Evolutionary conservation across 192 early-diverging fungal species (phyloP).

Genomic region (Backusella westeae): DNA sequence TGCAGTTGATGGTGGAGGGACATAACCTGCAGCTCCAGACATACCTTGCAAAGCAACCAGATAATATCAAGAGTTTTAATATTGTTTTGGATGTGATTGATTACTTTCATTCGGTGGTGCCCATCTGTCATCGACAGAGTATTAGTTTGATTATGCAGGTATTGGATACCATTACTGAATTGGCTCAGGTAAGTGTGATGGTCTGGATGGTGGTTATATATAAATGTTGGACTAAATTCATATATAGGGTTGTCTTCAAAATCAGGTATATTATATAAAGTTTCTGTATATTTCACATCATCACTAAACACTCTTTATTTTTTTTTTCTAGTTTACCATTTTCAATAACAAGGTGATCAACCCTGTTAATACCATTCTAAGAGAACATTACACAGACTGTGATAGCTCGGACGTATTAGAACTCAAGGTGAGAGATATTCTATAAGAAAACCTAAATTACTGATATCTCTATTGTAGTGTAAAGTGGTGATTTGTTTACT

Average conservation of each 20-base stretch:
- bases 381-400: slow-evolving; percentile 17
- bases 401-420: slow-evolving; percentile 11
- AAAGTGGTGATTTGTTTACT: slow-evolving; percentile 28
- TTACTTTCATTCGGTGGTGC: slow-evolving; percentile 20
- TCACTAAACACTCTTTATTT: too few relatives aligned
- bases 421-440: slow-evolving; percentile 13
- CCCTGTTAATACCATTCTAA: slow-evolving; percentile 21
- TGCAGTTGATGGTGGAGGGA: slow-evolving; percentile 29
- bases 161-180: slow-evolving; percentile 24
- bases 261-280: slow-evolving; percentile 20
- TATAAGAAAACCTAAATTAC: too few relatives aligned
- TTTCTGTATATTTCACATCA: too few relatives aligned
- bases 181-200: slow-evolving; percentile 12
- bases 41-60: slow-evolving; percentile 23
- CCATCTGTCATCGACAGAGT: slow-evolving; percentile 23
- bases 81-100: slow-evolving; percentile 27
- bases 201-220: too few relatives aligned
- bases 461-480: not conserved
- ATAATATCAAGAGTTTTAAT: slow-evolving; percentile 30
- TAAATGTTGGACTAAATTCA: not conserved
- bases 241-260: slow-evolving; percentile 17
- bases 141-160: slow-evolving; percentile 26
- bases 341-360: slow-evolving; percentile 26
- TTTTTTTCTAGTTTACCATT: slow-evolving; percentile 9
- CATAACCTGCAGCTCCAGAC: slow-evolving; percentile 23